phyloP scores from a whole-genome alignment of 1,139 yeast species.

The Suhomyces kunorum region DNA sequence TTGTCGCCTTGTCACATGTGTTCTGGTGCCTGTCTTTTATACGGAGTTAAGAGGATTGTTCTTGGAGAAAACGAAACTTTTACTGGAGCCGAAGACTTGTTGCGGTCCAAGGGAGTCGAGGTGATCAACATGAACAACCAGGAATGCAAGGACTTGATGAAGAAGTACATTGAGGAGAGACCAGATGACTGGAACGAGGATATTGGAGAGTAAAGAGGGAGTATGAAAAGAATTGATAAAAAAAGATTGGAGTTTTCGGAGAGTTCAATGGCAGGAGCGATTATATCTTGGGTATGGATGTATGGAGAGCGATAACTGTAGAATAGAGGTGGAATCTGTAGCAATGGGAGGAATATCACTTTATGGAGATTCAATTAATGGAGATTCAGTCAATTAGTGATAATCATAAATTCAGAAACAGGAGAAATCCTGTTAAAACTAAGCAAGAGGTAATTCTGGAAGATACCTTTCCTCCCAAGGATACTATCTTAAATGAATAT shows the following conservation, averaged over 20 bases:
- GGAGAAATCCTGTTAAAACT: no score
- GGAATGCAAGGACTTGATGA: constrained; percentile 74
- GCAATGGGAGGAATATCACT: no score
- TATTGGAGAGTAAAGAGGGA: constrained; percentile 55
- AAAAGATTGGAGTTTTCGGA: neutral
- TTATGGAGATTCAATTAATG: no score
- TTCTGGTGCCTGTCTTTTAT: constrained; percentile 86
- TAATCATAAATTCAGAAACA: no score
- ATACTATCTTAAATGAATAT: no score
- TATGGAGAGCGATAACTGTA: no score
- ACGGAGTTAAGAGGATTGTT: constrained; percentile 83
- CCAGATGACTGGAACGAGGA: constrained; percentile 90
- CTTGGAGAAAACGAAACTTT: constrained; percentile 85
- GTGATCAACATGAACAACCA: constrained; percentile 65
- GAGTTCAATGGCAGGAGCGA: no score
- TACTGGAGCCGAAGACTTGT: constrained; percentile 73
- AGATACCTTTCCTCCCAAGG: no score
- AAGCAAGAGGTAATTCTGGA: no score
- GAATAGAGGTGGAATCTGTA: no score
- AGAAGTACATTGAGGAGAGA: constrained; percentile 69
- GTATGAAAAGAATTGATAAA: neutral
- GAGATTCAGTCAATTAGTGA: no score
- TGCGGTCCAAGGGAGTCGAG: constrained; percentile 68
- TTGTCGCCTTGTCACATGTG: constrained; percentile 95
- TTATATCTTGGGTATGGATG: no score